These are phyloP conservation scores for Xylariaceae sp. DNA, from an alignment of 2,329 filamentous ascomycete genomes.

Conservation along the genomic window DNA sequence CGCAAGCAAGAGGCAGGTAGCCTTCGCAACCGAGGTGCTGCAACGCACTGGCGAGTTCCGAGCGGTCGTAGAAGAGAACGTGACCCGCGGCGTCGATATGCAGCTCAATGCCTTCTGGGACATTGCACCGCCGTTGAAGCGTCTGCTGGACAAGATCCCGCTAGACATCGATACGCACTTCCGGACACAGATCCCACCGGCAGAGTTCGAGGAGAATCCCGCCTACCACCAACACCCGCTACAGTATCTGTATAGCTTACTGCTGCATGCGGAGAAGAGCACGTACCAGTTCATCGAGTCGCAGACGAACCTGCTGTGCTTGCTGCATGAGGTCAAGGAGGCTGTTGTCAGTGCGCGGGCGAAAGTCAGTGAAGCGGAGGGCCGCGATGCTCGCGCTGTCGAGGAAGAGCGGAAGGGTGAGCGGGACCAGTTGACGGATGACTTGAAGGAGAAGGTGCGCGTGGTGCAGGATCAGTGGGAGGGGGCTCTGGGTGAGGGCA, in stretches of 20 bases:
- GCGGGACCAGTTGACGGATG: slow-evolving; percentile 69
- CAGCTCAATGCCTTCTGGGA: slow-evolving; percentile 97
- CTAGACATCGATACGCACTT: slow-evolving; percentile 42
- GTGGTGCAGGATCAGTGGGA: slow-evolving; percentile 89
- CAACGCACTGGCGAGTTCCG: slow-evolving; percentile 73
- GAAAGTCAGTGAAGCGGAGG: slow-evolving; percentile 63
- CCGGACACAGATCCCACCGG: slow-evolving; percentile 69
- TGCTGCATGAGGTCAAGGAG: slow-evolving; percentile 86
- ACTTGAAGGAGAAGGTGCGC: slow-evolving; percentile 89
- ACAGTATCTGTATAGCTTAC: slow-evolving; percentile 83
- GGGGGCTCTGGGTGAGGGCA: slow-evolving; percentile 74
- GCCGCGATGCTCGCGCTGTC: slow-evolving; percentile 42
- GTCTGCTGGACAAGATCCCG: slow-evolving; percentile 77
- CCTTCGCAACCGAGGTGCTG: slow-evolving; percentile 68
- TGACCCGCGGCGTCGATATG: slow-evolving; percentile 81
- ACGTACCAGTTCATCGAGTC: slow-evolving; percentile 97
- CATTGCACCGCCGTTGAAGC: slow-evolving; percentile 78
- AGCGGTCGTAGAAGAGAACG: slow-evolving; percentile 76
- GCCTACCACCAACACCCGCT: slow-evolving; percentile 75
- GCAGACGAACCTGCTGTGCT: slow-evolving; percentile 84
- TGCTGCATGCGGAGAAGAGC: slow-evolving; percentile 85
- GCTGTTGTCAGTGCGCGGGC: slow-evolving; percentile 61
- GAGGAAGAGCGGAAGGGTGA: slow-evolving; percentile 61
- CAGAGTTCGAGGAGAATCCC: slow-evolving; percentile 83
- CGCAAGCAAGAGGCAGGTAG: slow-evolving; percentile 64